A percentile compares a stretch with the other conserved stretches of the same genome.
These are phyloP conservation scores for Polyporus tsugae DNA, from an alignment of 1,284 basidiomycete species.

Conservation along the genomic window DNA sequence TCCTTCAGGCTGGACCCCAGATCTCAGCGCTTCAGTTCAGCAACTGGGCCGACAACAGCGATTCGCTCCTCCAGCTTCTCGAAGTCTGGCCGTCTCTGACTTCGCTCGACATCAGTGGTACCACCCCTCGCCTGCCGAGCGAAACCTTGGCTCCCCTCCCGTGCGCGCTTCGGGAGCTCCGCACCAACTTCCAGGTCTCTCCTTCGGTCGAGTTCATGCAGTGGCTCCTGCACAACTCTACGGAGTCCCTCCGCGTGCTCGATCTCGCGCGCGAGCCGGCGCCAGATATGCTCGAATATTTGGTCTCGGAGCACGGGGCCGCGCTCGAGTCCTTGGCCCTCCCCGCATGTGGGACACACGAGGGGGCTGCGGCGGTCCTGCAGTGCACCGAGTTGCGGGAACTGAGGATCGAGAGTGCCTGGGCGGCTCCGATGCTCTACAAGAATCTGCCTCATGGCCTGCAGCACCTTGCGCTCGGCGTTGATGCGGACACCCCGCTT, in stretches of 20 bases:
- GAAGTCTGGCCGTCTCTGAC: slow-evolving; percentile 64
- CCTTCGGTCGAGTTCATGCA: slow-evolving; percentile 67
- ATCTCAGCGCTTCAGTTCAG: slow-evolving; percentile 66
- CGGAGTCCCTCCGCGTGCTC: slow-evolving; percentile 55
- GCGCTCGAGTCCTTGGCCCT: slow-evolving; percentile 62
- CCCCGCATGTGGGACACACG: slow-evolving; percentile 58
- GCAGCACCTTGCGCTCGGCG: slow-evolving; percentile 63
- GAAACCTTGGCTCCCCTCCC: slow-evolving; percentile 53
- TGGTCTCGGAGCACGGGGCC: slow-evolving; percentile 56
- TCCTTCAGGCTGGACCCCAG: slow-evolving; percentile 60
- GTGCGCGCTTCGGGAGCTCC: slow-evolving; percentile 57
- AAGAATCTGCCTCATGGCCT: slow-evolving; percentile 57
- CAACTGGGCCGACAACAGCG: slow-evolving; percentile 73
- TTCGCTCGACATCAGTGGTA: slow-evolving; percentile 65
- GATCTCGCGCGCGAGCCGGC: slow-evolving; percentile 67
- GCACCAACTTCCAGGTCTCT: slow-evolving; percentile 66
- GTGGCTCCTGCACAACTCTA: slow-evolving; percentile 72
- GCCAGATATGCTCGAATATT: slow-evolving; percentile 56
- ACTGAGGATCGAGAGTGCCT: slow-evolving; percentile 60
- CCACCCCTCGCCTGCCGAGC: slow-evolving; percentile 58
- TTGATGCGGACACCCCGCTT: slow-evolving; percentile 62
- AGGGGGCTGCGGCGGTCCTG: slow-evolving; percentile 54
- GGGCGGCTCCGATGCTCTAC: slow-evolving; percentile 53
- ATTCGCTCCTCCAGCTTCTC: slow-evolving; percentile 67
- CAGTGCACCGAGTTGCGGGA: slow-evolving; percentile 58